Conservation (phyloP, 2,329 filamentous ascomycete species). For the Hawksworthiomyces lignivorus region DNA sequence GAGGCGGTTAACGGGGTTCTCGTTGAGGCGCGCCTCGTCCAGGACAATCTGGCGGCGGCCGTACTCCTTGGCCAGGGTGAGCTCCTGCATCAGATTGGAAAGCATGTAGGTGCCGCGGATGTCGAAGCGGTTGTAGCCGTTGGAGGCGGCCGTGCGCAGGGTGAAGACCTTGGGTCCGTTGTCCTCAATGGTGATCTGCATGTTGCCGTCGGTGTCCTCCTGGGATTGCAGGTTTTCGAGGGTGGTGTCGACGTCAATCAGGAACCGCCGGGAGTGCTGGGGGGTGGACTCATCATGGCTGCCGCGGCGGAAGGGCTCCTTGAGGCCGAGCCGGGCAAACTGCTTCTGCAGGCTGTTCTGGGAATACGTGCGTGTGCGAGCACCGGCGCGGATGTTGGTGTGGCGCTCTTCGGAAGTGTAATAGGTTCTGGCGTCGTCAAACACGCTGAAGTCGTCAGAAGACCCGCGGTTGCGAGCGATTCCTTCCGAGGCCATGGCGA, state of each 20-base stretch:
- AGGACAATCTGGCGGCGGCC: slow-evolving; percentile 84
- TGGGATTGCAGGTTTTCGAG: slow-evolving; percentile 70
- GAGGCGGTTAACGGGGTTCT: slow-evolving; percentile 87
- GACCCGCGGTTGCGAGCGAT: slow-evolving; percentile 23
- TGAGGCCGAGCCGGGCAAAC: slow-evolving; percentile 42
- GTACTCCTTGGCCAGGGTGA: slow-evolving; percentile 85
- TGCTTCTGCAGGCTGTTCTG: slow-evolving; percentile 50
- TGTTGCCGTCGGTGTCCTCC: slow-evolving; percentile 90
- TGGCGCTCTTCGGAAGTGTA: slow-evolving; percentile 50
- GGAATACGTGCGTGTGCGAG: slow-evolving; percentile 49
- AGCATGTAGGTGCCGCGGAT: slow-evolving; percentile 95
- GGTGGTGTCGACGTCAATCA: slow-evolving; percentile 80
- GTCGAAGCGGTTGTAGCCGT: slow-evolving; percentile 80
- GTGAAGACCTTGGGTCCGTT: slow-evolving; percentile 82
- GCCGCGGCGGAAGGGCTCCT: slow-evolving; percentile 49
- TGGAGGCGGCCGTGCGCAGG: slow-evolving; percentile 76
- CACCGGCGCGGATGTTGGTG: slow-evolving; percentile 35
- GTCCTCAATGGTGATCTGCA: slow-evolving; percentile 97
- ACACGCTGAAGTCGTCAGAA: slow-evolving; percentile 41
- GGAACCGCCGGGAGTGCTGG: slow-evolving; percentile 63
- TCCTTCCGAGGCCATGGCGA: not conserved
- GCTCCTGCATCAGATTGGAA: slow-evolving; percentile 90
- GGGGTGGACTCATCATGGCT: slow-evolving; percentile 64
- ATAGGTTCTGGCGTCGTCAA: slow-evolving; percentile 52
- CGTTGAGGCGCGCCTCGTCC: slow-evolving; percentile 83